These are phyloP conservation scores for Selaginella tamariscina DNA, from an alignment of 75 land plant genomes.

Conservation along the genomic window DNA sequence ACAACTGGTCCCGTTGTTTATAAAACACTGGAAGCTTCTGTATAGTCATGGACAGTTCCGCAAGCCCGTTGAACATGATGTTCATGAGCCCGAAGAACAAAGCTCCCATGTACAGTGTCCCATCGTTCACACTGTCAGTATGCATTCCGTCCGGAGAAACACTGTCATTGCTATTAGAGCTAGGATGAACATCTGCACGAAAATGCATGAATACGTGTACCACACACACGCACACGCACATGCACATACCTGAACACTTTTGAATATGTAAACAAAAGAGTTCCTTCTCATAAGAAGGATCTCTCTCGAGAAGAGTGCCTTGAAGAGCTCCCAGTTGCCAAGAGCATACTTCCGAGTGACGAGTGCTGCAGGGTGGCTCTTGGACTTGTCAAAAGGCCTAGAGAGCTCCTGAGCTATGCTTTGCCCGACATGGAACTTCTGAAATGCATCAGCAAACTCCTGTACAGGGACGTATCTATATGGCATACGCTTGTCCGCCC, in stretches of 20 bases:
- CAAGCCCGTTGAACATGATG: slow-evolving; percentile 37
- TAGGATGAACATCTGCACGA: neutral
- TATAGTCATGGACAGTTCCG: slow-evolving; percentile 32
- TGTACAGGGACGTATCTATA: neutral
- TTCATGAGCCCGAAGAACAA: slow-evolving; percentile 26
- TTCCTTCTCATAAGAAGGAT: neutral
- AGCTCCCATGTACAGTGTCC: slow-evolving; percentile 28
- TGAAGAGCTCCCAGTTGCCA: neutral
- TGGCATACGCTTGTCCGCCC: neutral
- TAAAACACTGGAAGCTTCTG: slow-evolving; percentile 37
- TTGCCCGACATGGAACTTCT: neutral
- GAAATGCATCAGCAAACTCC: neutral
- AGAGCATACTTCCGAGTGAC: neutral
- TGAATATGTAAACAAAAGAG: neutral
- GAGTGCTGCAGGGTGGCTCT: neutral
- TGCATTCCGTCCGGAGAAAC: slow-evolving; percentile 33
- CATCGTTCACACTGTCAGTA: slow-evolving; percentile 18
- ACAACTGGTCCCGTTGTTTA: slow-evolving; percentile 38
- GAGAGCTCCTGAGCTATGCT: neutral
- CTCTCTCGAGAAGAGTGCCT: neutral
- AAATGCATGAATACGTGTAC: too few species aligned
- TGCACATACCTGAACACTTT: neutral
- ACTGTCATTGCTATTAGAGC: slow-evolving; percentile 34
- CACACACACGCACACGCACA: too few species aligned
- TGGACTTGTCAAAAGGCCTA: neutral